Conservation (phyloP, 2,329 filamentous ascomycete species). For the Apiospora rasikravindrae region DNA sequence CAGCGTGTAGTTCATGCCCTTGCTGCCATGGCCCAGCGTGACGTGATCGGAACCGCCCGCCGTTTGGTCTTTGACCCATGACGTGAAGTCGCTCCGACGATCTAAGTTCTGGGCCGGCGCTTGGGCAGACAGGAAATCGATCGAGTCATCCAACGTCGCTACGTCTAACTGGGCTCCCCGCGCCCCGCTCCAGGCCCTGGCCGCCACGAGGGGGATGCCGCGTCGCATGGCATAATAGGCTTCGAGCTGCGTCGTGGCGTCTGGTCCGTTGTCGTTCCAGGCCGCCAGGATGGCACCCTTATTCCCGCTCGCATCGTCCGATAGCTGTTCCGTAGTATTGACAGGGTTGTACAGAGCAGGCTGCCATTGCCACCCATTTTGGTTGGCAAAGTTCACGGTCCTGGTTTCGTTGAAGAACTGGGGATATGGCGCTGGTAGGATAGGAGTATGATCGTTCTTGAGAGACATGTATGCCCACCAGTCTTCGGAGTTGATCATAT, state of each 20-base stretch:
- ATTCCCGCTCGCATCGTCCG: constrained; percentile 34
- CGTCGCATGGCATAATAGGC: constrained; percentile 52
- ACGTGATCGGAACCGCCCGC: constrained; percentile 20
- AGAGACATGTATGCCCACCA: constrained; percentile 61
- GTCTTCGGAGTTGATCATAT: constrained; percentile 52
- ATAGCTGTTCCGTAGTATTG: constrained; percentile 46
- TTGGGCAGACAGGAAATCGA: constrained; percentile 43
- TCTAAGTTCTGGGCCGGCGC: constrained; percentile 53
- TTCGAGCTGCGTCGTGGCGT: constrained; percentile 53
- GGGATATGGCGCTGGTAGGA: constrained; percentile 50
- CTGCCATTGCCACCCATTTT: constrained; percentile 50
- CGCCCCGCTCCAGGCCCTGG: constrained; percentile 47
- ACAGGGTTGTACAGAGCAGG: constrained; percentile 50
- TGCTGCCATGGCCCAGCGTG: constrained; percentile 43
- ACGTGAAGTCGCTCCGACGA: constrained; percentile 37
- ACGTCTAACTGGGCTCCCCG: constrained; percentile 40
- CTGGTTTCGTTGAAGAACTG: constrained; percentile 52
- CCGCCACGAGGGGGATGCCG: constrained; percentile 49
- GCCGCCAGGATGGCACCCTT: constrained; percentile 48
- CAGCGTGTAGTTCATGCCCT: constrained; percentile 53
- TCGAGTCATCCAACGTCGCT: constrained; percentile 36
- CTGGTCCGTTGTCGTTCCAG: constrained; percentile 55
- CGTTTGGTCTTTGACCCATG: constrained; percentile 36
- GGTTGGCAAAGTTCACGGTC: constrained; percentile 49
- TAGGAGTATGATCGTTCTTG: constrained; percentile 57